Base-by-base conservation (phyloP, 78 protist genomes). In the Anaeramoeba ignava region DNA sequence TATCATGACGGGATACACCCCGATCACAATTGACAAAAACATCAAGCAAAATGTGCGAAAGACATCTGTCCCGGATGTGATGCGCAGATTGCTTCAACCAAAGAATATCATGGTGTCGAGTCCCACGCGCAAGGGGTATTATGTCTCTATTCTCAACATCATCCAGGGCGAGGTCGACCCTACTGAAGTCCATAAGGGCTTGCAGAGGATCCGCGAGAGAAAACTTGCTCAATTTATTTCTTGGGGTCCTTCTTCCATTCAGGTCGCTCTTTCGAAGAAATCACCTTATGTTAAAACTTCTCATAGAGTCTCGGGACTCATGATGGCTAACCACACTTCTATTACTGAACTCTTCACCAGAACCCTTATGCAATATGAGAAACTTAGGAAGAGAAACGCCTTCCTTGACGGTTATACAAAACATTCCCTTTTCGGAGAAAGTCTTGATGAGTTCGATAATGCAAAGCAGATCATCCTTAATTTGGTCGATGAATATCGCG, bases 111-210 rank as follows among this genome's bases (percentile, higher is more conserved):
- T 54, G 73, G 73, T 54, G 17, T 27, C 36, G 8, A 27, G 73
- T 17, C 90, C 87, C 41, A 97, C 86, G 89, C 88, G 34, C 79
- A 39, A 34, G 95, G 91, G 99, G 12, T 87, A 92, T 85, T 98
- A 95, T 84, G 84, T 97, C n/a, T 94, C 98, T 27, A 82, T 95
- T 2, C 93, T 97, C 34, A 94, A 97, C 88, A 95, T 98, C 42
- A 98, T 98, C 39, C 99, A 97, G 80, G 99, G 99, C 42, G 99
- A 96, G 2, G 96, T 92, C 23, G 98, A 97, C 80, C 98, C 99
- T 0, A 91, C 97, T 23, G 95, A 97, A 84, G 88, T 98, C 37
- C 99, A 98, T 91, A 94, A 96, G 91, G 80, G 93, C 34, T 90
- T 98, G 38, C 97, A 96, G 68, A 83, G 98, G 38, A 94, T 98